These are phyloP conservation scores for Zizania palustris DNA, from an alignment of 202 grass and related monocot species.

Conservation along the genomic window DNA sequence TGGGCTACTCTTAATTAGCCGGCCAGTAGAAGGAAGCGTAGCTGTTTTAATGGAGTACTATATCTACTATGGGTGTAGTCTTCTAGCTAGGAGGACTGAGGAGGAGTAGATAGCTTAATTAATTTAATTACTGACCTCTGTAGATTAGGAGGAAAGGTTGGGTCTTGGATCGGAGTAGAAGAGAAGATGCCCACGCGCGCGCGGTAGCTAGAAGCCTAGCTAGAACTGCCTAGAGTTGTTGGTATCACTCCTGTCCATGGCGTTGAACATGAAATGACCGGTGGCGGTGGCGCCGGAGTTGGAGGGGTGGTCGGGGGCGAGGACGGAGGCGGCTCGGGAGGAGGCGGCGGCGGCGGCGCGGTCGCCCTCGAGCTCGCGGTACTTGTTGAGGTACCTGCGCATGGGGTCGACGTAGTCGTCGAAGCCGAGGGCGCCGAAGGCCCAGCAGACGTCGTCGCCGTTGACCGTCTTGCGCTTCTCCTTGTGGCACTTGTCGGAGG, in stretches of 20 bases:
- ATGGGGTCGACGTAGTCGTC: constrained; percentile 90
- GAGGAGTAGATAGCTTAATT: background rate
- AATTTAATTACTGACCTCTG: background rate
- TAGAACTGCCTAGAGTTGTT: constrained; percentile 61
- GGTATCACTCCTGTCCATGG: constrained; percentile 53
- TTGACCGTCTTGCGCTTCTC: constrained; percentile 97
- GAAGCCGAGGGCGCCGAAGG: constrained; percentile 75
- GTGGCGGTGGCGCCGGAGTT: background rate
- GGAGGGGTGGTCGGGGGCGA: constrained; percentile 18
- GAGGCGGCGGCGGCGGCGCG: constrained; percentile 50
- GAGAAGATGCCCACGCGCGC: constrained; percentile 8
- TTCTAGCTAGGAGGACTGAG: background rate
- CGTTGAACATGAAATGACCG: constrained; percentile 87
- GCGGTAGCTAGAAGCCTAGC: constrained; percentile 35
- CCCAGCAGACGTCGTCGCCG: constrained; percentile 92
- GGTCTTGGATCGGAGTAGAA: background rate
- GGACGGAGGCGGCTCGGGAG: constrained; percentile 20
- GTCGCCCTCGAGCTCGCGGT: constrained; percentile 75
- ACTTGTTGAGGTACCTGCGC: constrained; percentile 78
- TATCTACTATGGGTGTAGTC: background rate
- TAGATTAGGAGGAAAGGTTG: constrained; percentile 16
- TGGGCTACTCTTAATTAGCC: background rate
- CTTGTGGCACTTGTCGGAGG: constrained; percentile 91
- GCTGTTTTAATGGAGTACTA: background rate
- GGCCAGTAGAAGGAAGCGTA: background rate